Base-by-base conservation (phyloP, 495 filamentous ascomycete genomes). In the Letharia columbiana region DNA sequence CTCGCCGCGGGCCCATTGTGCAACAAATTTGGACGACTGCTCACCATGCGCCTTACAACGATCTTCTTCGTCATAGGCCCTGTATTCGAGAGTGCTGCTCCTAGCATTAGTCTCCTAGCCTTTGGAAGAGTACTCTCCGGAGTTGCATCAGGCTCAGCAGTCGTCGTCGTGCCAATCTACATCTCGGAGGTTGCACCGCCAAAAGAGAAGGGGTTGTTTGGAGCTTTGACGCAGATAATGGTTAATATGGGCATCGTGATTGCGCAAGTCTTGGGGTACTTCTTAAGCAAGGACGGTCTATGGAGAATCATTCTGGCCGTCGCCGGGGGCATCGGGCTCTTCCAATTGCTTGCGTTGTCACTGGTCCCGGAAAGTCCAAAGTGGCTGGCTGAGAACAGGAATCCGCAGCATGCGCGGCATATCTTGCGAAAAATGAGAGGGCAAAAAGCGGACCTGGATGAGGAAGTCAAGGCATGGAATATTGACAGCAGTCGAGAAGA, bases 101-200 rank as follows among this genome's bases (percentile, higher is more conserved):
- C 80, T 4, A 85, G 81, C n/a, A 88, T 96, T 33, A 71, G 79
- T 1, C 65, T 89, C 23, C 79, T 98, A 67, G 79, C 80, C 7
- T 62, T 90, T 35, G 94, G 94, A 35, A 82, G 95, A 41, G 80
- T 95, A 28, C 74, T 98, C 17, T 87, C 89, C 7, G 94, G 94
- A 10, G 68, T 96, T 4, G 94, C 89, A 9, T 89, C 92, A 11
- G 94, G 95, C 10, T 89, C 91, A 9, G 83, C 90, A 11, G 89
- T 92, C 12, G 94, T 98, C 33, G 88, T 96, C n/a, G 91, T 94
- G 0, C 94, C 94, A n/a, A 85, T 98, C 41, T 98, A 93, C 76
- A 89, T 98, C 66, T 91, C 90, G 23, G 95, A 98, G 74, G 81
- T 96, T 23, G 89, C 92, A 0, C 94, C 93, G 20, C 89, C 89